phyloP scores from a whole-genome alignment of 805 yeast genomes.

The Ogataea salicorniae region DNA sequence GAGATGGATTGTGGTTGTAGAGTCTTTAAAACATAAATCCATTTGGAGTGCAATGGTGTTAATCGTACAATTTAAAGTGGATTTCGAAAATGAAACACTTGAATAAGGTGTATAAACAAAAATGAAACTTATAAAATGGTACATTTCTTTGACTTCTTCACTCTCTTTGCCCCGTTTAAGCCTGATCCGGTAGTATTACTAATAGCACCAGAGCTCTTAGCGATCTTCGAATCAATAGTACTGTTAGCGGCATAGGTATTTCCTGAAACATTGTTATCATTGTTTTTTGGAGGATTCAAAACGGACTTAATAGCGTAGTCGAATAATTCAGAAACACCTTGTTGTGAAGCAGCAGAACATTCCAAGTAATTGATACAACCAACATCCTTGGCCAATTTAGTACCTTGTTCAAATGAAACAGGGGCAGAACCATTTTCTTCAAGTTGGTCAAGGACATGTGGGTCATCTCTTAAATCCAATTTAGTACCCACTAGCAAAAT shows the following conservation, averaged over 20 bases:
- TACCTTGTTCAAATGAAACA: slow-evolving; percentile 57
- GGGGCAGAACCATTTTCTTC: slow-evolving; percentile 60
- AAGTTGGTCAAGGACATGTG: slow-evolving; percentile 64
- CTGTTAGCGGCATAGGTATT: not conserved
- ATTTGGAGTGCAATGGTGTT: too few species aligned
- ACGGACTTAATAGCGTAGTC: slow-evolving; percentile 77
- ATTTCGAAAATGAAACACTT: too few species aligned
- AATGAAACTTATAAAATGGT: slow-evolving; percentile 32
- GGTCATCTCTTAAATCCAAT: slow-evolving; percentile 77
- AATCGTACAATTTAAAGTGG: too few species aligned
- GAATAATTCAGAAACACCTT: slow-evolving; percentile 79
- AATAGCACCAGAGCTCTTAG: slow-evolving; percentile 8
- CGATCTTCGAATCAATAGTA: not conserved
- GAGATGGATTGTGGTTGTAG: too few species aligned
- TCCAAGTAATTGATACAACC: slow-evolving; percentile 75
- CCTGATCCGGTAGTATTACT: not conserved
- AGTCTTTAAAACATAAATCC: too few species aligned
- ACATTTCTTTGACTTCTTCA: slow-evolving; percentile 47
- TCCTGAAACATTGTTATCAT: slow-evolving; percentile 3
- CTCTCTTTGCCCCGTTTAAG: slow-evolving; percentile 5
- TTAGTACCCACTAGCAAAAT: slow-evolving; percentile 85
- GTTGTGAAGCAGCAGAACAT: slow-evolving; percentile 87
- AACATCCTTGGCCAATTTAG: slow-evolving; percentile 59
- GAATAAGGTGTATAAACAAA: too few species aligned
- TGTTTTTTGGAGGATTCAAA: slow-evolving; percentile 43